phyloP scores from a whole-genome alignment of 768 basidiomycete species.

The Lactarius evosmus region DNA sequence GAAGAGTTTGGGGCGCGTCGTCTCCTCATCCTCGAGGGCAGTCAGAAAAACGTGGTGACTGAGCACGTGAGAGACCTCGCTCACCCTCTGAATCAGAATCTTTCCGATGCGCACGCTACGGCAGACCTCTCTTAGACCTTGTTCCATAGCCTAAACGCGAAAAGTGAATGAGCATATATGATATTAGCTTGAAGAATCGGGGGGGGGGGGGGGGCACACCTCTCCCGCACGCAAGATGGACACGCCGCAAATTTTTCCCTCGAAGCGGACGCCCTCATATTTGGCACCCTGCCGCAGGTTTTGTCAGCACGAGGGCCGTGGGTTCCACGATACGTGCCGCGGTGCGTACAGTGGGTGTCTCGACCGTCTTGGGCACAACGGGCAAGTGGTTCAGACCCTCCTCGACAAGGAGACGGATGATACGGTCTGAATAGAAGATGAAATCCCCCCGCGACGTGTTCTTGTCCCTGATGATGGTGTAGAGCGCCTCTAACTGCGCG shows the following conservation, averaged over 20 bases:
- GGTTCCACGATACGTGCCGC: not conserved
- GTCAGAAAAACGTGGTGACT: constrained; percentile 9
- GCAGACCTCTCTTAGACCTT: constrained; percentile 93
- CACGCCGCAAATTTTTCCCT: constrained; percentile 95
- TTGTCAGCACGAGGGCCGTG: not conserved
- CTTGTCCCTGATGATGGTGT: constrained; percentile 92
- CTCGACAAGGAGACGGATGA: constrained; percentile 79
- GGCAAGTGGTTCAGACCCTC: constrained; percentile 87
- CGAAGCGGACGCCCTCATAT: constrained; percentile 91
- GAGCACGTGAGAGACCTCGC: constrained; percentile 27
- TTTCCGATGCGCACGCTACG: constrained; percentile 93
- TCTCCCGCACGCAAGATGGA: constrained; percentile 94
- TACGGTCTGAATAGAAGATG: constrained; percentile 91
- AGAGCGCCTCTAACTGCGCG: constrained; percentile 89
- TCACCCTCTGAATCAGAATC: constrained; percentile 92
- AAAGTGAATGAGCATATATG: constrained; percentile 8
- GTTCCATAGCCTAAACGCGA: constrained; percentile 83
- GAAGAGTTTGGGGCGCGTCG: constrained; percentile 88
- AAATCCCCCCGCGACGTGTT: constrained; percentile 90
- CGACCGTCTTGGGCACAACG: constrained; percentile 69
- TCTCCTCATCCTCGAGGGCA: constrained; percentile 81
- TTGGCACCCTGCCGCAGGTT: constrained; percentile 64
- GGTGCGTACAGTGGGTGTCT: constrained; percentile 69
- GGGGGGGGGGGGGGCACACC: constrained; percentile 46
- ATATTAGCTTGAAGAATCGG: too few species aligned